Conservation (phyloP, 345 rosid genomes). For the Mercurialis annua region DNA sequence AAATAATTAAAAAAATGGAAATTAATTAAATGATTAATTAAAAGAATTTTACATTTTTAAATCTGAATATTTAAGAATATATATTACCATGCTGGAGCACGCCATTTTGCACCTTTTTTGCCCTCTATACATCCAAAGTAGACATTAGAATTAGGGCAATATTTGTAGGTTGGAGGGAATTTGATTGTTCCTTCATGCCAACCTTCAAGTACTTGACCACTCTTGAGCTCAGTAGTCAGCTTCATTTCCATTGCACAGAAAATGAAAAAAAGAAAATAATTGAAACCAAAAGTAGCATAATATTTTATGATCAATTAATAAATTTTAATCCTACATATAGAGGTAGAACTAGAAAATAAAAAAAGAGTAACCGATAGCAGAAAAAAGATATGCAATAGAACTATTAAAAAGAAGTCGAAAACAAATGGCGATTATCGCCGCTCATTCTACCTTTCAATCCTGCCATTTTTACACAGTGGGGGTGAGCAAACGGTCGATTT, state of each 20-base stretch:
- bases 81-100: conserved; percentile 75
- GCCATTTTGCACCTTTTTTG: conserved; percentile 50
- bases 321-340: too few relatives aligned
- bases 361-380: too few relatives aligned
- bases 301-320: too few relatives aligned
- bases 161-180: conserved; percentile 81
- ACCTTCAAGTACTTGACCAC: conserved; percentile 51
- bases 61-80: neutral
- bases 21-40: neutral
- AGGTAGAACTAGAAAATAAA: too few relatives aligned
- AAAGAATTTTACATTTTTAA: neutral
- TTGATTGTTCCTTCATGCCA: conserved; percentile 68
- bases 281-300: neutral
- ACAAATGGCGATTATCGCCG: too few relatives aligned
- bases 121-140: conserved; percentile 54
- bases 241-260: conserved; percentile 24
- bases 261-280: neutral
- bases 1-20: neutral
- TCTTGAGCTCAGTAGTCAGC: conserved; percentile 57
- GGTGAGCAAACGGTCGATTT: too few relatives aligned
- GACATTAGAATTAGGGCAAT: conserved; percentile 52
- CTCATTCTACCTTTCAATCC: too few relatives aligned
- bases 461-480: too few relatives aligned
- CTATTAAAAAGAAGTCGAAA: too few relatives aligned
- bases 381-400: too few relatives aligned